Evolutionary conservation across 139 green algal genomes (phyloP).

Genomic region (Nannochloris sp.): DNA sequence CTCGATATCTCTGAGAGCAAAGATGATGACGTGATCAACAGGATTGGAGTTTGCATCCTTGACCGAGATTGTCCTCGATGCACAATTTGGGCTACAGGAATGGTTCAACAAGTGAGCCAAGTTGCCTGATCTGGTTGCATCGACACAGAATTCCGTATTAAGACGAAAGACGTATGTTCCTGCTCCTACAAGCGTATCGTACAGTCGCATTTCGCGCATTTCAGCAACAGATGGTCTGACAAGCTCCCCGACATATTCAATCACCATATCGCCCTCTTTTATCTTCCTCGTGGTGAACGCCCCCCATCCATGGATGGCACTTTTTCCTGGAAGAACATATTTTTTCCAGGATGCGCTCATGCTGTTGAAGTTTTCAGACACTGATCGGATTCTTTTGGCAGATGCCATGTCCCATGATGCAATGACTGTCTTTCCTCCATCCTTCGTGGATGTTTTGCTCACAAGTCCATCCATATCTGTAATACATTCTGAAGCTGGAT

Average conservation of each 20-base stretch:
- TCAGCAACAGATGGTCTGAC: constrained; percentile 46
- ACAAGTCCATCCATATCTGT: too few species aligned
- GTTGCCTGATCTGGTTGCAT: constrained; percentile 63
- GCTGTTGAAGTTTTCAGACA: constrained; percentile 14
- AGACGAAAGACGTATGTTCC: constrained; percentile 84
- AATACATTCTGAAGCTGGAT: too few species aligned
- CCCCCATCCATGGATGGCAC: constrained; percentile 72
- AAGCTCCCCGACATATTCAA: constrained; percentile 61
- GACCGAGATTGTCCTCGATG: constrained; percentile 50
- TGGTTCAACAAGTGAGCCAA: constrained; percentile 89
- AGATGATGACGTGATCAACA: constrained; percentile 64
- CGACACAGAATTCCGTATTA: constrained; percentile 36
- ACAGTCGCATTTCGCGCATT: constrained; percentile 46
- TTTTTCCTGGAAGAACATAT: constrained; percentile 59
- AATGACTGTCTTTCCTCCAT: background rate
- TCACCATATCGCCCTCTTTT: constrained; percentile 47
- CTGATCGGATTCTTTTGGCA: background rate
- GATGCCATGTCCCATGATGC: background rate
- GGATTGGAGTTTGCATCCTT: constrained; percentile 6
- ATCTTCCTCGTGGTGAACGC: constrained; percentile 56
- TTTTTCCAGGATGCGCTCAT: constrained; percentile 25
- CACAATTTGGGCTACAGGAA: constrained; percentile 73
- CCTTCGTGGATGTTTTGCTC: too few species aligned
- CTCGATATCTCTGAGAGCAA: constrained; percentile 40
- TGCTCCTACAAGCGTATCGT: constrained; percentile 70